Evolutionary conservation across 805 yeast species (phyloP), one percentile per base, ranked within the genome.

Genomic region (Myxozyma neglecta): DNA sequence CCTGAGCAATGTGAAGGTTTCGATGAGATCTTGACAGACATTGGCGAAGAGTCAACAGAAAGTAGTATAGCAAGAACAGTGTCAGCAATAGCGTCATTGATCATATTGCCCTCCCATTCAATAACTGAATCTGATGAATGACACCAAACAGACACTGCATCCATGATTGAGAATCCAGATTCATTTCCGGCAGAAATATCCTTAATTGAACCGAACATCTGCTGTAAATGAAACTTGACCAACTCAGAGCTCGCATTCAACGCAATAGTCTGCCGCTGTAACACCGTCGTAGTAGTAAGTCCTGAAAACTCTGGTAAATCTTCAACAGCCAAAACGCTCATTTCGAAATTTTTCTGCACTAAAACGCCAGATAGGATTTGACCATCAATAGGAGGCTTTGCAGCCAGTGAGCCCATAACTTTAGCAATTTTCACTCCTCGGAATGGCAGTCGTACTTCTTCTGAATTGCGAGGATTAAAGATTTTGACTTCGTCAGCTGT

Each of bases 21-120:
- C 13, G 67, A 63, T n/a, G 67, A 35, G 14, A 59, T 47, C 72
- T 93, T 94, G 35, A 94, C 96, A 6, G 97, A 90, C 1, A 97
- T 96, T 10, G 97, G 97, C 0, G 97, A 86, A 0, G 97, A 87
- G 72, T 94, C 99, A 46, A 93, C 94, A 49, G 96, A 89, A 75
- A 93, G 81, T 37, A 94, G 74, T 43, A 94, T 90, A 0, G 97
- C 97, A 61, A 94, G 83, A 0, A 91, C 88, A 14, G 97, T 87
- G 71, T 94, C 99, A 0, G 99, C 99, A 65, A 94, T 83, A 0
- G 97, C 87, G 70, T 94, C 99, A 63, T 89, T 92, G 77, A 91
- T 84, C 59, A 89, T 79, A 61, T 91, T 92, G 68, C 96, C 93
- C 16, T 85, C 83, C 99, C 99, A 94, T 73, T 90, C 96, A 13